Conservation (phyloP, 179 eudicot genomes). For the Heliamphora pulchella region DNA sequence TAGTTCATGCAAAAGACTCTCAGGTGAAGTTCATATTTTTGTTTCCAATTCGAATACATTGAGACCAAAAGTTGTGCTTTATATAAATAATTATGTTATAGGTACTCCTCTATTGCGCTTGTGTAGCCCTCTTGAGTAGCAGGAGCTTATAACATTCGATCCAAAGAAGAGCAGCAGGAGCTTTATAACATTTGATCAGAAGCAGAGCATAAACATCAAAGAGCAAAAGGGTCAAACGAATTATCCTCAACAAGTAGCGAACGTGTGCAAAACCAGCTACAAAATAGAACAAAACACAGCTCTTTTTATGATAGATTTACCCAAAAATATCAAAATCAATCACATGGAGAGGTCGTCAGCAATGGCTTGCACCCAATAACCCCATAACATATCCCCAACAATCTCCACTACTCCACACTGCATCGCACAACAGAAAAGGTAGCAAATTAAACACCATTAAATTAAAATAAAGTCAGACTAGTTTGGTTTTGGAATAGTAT, state of each 20-base stretch:
- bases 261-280: neutral
- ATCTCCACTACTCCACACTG: slow-evolving; percentile 79
- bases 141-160: too few species aligned
- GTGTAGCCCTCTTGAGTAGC: too few species aligned
- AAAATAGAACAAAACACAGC: neutral
- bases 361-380: slow-evolving; percentile 28
- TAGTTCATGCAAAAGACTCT: too few species aligned
- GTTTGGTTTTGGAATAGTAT: neutral
- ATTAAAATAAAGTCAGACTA: neutral
- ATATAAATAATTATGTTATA: too few species aligned
- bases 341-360: slow-evolving; percentile 18
- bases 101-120: too few species aligned
- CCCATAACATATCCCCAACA: slow-evolving; percentile 49
- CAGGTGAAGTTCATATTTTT: too few species aligned
- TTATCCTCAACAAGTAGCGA: neutral
- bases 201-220: neutral
- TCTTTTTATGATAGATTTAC: neutral
- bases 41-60: too few species aligned
- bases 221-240: neutral
- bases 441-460: neutral
- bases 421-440: slow-evolving; percentile 14
- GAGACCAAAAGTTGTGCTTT: too few species aligned
- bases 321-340: neutral
- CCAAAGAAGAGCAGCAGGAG: too few species aligned
- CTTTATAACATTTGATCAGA: neutral